Evolutionary conservation across 495 filamentous ascomycete species (phyloP).

Genomic region (Penicillium soppii): DNA sequence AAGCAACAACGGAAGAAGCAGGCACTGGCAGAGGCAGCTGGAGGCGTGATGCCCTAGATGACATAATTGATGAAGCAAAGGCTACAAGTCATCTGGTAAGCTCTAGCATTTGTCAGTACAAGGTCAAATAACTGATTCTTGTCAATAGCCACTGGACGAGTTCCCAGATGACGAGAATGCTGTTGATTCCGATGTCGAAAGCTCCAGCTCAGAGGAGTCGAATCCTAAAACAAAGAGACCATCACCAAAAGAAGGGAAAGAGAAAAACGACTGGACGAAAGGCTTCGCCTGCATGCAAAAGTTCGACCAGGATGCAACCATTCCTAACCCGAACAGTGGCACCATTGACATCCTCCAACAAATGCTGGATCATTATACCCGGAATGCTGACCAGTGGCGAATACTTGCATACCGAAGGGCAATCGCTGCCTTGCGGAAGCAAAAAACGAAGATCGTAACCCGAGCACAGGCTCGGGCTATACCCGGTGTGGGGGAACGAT

Average conservation of each 20-base stretch:
- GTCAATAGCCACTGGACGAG: constrained; percentile 45
- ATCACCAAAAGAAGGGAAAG: constrained; percentile 7
- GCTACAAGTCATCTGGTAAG: constrained; percentile 53
- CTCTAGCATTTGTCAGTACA: background rate
- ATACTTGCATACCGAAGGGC: constrained; percentile 76
- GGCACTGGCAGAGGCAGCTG: background rate
- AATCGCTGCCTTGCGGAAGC: constrained; percentile 68
- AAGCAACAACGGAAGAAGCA: background rate
- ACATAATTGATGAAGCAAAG: constrained; percentile 57
- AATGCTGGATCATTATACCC: constrained; percentile 80
- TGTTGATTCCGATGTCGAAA: constrained; percentile 22
- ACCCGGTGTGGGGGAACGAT: constrained; percentile 68
- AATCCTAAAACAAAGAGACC: constrained; percentile 31
- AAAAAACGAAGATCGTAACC: constrained; percentile 63
- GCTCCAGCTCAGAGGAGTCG: constrained; percentile 15
- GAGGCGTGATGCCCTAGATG: constrained; percentile 52
- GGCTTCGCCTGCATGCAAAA: constrained; percentile 70
- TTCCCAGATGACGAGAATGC: constrained; percentile 21
- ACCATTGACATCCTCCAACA: constrained; percentile 79
- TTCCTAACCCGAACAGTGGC: constrained; percentile 62
- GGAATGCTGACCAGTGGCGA: constrained; percentile 78
- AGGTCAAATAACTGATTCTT: background rate
- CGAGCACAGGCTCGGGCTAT: constrained; percentile 66
- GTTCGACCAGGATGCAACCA: constrained; percentile 39
- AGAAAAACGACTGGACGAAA: constrained; percentile 38